Evolutionary conservation across 1,139 yeast species (phyloP).

Genomic region (Ogataea hybrid): DNA sequence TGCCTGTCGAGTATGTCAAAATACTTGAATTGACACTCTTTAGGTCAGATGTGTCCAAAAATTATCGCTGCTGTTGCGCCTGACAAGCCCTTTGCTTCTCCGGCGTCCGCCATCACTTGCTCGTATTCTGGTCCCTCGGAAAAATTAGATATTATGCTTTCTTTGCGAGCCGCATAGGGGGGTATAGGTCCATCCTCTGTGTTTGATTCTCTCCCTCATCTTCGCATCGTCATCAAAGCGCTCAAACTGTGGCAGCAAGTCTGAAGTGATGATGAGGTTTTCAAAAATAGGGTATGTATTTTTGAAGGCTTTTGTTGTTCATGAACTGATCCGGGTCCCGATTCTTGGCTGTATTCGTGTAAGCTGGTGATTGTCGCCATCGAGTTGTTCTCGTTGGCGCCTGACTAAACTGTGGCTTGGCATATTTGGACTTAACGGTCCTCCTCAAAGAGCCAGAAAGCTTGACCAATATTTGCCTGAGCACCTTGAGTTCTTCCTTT

Average conservation of each 20-base stretch:
- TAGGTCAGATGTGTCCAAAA: slow-evolving; percentile 25
- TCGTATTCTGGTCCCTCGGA: slow-evolving; percentile 3
- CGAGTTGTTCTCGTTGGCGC: slow-evolving; percentile 12
- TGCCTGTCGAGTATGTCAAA: slow-evolving; percentile 28
- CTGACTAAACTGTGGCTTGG: not conserved
- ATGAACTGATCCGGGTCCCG: slow-evolving; percentile 18
- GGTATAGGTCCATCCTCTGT: slow-evolving; percentile 7
- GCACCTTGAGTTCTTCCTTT: slow-evolving; percentile 18
- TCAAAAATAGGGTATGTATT: slow-evolving; percentile 28
- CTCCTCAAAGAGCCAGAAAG: slow-evolving; percentile 20
- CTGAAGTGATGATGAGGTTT: slow-evolving; percentile 25
- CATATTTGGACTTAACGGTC: slow-evolving; percentile 1
- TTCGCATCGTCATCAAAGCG: slow-evolving; percentile 6
- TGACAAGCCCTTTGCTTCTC: slow-evolving; percentile 2
- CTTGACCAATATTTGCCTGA: slow-evolving; percentile 19
- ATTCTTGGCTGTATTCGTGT: not conserved
- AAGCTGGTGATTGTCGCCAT: slow-evolving; percentile 12
- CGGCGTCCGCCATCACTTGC: slow-evolving; percentile 6
- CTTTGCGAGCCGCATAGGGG: slow-evolving; percentile 10
- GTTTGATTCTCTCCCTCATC: slow-evolving; percentile 11
- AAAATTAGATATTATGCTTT: slow-evolving; percentile 16
- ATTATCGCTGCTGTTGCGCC: slow-evolving; percentile 12
- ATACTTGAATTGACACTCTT: slow-evolving; percentile 26
- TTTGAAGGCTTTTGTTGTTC: slow-evolving; percentile 31
- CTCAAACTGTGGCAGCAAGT: slow-evolving; percentile 21